Evolutionary conservation across 441 rosid species (phyloP), one percentile per base, ranked within the genome.

Genomic region (Francoa sonchifolia): DNA sequence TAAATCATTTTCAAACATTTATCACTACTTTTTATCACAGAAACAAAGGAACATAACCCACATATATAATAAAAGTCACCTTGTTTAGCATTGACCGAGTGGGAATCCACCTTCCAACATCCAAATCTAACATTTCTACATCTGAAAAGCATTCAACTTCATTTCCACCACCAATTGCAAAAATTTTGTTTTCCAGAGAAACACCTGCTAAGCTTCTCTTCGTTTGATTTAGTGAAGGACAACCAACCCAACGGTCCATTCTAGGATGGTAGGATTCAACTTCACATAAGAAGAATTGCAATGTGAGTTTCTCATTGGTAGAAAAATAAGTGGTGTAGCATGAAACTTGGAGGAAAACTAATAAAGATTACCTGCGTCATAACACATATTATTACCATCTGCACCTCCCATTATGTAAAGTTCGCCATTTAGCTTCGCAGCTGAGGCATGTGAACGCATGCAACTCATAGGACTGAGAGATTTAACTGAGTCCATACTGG

Each of bases 91-190:
- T 54, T 16, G 67, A 33, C n/a, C 26, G 25, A 33, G 41, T 32
- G 32, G 33, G 39, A 29, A 42, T 51, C 67, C 67, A 62, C 29
- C 33, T 62, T 21, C 58, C 67, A 19, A 12, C 17, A 19, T 47
- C 33, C 31, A 37, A 39, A 38, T 52, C 55, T 41, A 55, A 57
- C 51, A 47, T 51, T 48, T 62, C 67, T 22, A 57, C 67, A 6
- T 56, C 39, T 14, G 58, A 43, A 8, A 56, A 47, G 29, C 42
- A 32, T 33, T 52, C 55, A 6, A n/a, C 28, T 17, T 39, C 47
- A 38, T 57, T 45, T 47, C 58, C 55, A 11, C 63, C 63, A 30
- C 67, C 67, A 27, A 52, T 18, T 4, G 57, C 62, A 56, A 56
- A 47, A 12, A 62, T 50, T 22, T 40, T 56, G 27, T 38, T 40